phyloP scores from a whole-genome alignment of 2,329 filamentous ascomycete species.

The Beauveria brongniartii region DNA sequence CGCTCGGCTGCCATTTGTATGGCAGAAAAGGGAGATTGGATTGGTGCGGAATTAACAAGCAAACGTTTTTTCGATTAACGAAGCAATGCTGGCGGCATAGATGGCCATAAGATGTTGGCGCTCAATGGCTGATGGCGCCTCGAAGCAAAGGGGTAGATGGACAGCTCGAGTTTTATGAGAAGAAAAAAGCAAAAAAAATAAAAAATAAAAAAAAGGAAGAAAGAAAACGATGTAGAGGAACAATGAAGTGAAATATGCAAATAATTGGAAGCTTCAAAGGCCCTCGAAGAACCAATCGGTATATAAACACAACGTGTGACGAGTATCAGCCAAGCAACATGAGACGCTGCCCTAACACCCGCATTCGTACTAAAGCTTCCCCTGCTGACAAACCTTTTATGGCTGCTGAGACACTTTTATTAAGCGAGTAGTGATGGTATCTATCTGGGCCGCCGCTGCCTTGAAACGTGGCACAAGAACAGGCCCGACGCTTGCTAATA shows the following conservation, averaged over 20 bases:
- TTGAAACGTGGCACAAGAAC: not conserved
- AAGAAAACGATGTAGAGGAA: not conserved
- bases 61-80: too few species aligned
- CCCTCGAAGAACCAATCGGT: not conserved
- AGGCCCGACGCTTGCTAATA: not conserved
- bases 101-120: too few species aligned
- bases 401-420: slow-evolving; percentile 1
- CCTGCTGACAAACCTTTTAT: slow-evolving; percentile 5
- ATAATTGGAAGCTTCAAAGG: not conserved
- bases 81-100: too few species aligned
- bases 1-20: not conserved
- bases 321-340: not conserved
- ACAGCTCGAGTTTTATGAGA: too few species aligned
- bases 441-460: not conserved
- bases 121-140: too few species aligned
- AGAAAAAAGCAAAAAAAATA: not conserved
- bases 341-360: not conserved
- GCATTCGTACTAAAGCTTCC: not conserved
- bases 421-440: not conserved
- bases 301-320: not conserved
- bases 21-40: not conserved
- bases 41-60: not conserved
- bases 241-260: not conserved
- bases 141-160: too few species aligned
- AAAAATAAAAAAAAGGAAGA: not conserved